These are phyloP conservation scores for Sordariomycetes sp. DNA, from an alignment of 2,329 filamentous ascomycete genomes.

Conservation along the genomic window DNA sequence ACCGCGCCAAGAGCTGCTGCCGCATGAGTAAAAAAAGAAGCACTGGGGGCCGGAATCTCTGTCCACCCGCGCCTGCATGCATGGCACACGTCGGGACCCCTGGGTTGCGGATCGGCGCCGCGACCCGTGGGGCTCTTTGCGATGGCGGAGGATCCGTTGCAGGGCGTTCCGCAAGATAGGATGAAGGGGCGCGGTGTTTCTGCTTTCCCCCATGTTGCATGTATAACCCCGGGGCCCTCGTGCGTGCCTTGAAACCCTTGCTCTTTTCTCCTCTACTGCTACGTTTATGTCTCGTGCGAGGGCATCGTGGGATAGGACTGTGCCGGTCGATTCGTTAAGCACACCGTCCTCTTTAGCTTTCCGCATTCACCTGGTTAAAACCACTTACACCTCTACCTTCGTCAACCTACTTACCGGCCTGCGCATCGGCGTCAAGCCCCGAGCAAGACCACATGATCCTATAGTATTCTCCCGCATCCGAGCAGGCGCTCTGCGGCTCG, in stretches of 20 bases:
- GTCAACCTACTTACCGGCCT: too few relatives aligned
- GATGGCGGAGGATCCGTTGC: background rate
- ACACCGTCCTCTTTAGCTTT: background rate
- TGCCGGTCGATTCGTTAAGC: background rate
- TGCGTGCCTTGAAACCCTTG: background rate
- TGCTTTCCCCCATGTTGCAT: background rate
- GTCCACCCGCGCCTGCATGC: too few relatives aligned
- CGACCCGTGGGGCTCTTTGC: too few relatives aligned
- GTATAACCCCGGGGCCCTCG: background rate
- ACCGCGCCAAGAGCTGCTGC: too few relatives aligned
- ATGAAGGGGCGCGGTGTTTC: background rate
- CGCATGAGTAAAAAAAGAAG: too few relatives aligned
- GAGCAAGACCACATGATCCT: background rate
- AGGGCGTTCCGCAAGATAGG: background rate
- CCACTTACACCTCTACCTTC: too few relatives aligned
- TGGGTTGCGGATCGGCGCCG: too few relatives aligned
- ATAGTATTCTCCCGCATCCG: background rate
- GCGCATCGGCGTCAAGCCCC: too few relatives aligned
- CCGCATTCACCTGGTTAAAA: too few relatives aligned
- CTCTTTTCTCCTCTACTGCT: background rate
- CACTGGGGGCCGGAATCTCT: too few relatives aligned
- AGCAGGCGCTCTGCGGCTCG: conserved; percentile 1
- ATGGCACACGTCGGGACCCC: too few relatives aligned
- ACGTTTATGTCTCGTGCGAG: background rate
- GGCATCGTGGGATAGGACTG: background rate